A percentile compares a stretch with the other conserved stretches of the same genome.
Evolutionary conservation across 371 early-diverging fungal species (phyloP).

Genomic region (Dentiscutata heterogama): DNA sequence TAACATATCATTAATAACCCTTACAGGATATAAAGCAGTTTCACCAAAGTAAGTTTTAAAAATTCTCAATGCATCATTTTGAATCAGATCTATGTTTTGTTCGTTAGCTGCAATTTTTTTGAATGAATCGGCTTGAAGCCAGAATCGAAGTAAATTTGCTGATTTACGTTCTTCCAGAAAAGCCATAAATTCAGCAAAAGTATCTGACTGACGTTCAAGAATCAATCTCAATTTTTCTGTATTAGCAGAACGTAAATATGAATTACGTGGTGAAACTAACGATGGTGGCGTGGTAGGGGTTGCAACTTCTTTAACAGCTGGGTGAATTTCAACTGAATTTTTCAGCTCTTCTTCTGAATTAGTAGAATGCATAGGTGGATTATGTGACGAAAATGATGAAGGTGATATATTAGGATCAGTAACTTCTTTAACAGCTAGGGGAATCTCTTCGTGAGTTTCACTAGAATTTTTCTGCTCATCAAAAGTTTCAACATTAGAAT

Average conservation of each 20-base stretch:
- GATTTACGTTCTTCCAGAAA: conserved; percentile 45
- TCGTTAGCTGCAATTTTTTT: conserved; percentile 35
- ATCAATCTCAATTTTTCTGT: not conserved
- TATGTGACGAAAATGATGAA: not conserved
- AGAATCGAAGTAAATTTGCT: conserved; percentile 46
- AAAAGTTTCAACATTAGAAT: not conserved
- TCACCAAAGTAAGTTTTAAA: conserved; percentile 47
- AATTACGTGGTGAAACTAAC: not conserved
- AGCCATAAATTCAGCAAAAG: conserved; percentile 49
- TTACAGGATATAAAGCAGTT: conserved; percentile 37
- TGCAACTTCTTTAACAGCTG: not conserved
- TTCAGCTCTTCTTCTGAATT: not conserved
- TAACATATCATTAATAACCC: conserved; percentile 5
- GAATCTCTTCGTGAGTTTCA: not conserved
- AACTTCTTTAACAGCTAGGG: not conserved
- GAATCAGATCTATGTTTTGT: conserved; percentile 36
- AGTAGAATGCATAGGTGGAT: not conserved
- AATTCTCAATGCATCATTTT: conserved; percentile 47
- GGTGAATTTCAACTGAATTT: not conserved
- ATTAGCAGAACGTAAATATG: not conserved
- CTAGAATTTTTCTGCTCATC: not conserved
- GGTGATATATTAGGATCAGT: not conserved
- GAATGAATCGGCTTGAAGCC: conserved; percentile 49
- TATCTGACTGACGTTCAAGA: not conserved
- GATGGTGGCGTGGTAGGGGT: not conserved